Percentiles rank a stretch among this genome's conserved stretches.
Evolutionary conservation across 768 basidiomycete species (phyloP).

Genomic region (Kwoniella newhampshirensis): DNA sequence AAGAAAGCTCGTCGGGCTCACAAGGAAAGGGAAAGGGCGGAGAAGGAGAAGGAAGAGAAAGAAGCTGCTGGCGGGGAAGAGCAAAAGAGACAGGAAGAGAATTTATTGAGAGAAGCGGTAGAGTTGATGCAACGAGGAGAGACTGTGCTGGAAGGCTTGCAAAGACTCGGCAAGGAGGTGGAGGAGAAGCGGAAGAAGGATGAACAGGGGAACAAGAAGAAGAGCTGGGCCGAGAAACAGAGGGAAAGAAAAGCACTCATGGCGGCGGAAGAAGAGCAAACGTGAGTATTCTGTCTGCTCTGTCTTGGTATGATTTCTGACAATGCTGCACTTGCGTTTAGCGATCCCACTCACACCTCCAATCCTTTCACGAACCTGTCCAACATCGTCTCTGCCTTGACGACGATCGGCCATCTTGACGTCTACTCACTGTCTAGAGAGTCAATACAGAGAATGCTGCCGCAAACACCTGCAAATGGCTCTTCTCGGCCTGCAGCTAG

Average conservation of each 20-base stretch:
- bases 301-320: neutral
- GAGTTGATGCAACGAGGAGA: constrained; percentile 81
- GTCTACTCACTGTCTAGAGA: constrained; percentile 53
- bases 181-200: constrained; percentile 44
- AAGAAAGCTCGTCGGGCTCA: constrained; percentile 75
- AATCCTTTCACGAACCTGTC: constrained; percentile 52
- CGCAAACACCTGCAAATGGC: constrained; percentile 18
- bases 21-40: constrained; percentile 67
- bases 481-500: neutral
- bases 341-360: constrained; percentile 31
- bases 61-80: constrained; percentile 59
- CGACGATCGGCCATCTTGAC: constrained; percentile 52
- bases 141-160: constrained; percentile 82
- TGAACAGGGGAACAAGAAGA: constrained; percentile 36
- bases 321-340: neutral
- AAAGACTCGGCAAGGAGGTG: constrained; percentile 66
- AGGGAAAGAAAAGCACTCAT: constrained; percentile 49
- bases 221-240: constrained; percentile 55
- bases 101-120: constrained; percentile 59
- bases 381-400: constrained; percentile 49
- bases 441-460: constrained; percentile 53
- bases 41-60: constrained; percentile 69
- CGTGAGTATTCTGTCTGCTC: constrained; percentile 21
- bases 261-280: constrained; percentile 25
- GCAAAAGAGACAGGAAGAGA: constrained; percentile 38